Conservation (phyloP, 140 eudicot genomes). For the Erigeron philadelphicus region DNA sequence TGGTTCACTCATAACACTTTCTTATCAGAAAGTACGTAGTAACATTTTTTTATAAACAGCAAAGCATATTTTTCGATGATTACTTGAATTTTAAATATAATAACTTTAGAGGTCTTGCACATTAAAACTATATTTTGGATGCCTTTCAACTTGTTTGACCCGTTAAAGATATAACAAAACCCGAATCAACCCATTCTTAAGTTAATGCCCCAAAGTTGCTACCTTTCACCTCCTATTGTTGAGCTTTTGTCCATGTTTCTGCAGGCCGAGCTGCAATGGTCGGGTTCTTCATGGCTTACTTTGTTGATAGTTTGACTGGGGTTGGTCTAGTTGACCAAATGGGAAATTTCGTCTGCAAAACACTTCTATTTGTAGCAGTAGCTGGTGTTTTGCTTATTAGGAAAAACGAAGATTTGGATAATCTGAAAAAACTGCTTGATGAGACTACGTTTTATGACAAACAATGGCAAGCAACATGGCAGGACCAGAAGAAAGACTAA, state of each 20-base stretch:
- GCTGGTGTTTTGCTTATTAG: slow-evolving; percentile 73
- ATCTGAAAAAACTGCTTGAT: slow-evolving; percentile 68
- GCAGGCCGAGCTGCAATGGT: slow-evolving; percentile 99
- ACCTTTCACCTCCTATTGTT: neutral
- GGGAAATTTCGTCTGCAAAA: slow-evolving; percentile 98
- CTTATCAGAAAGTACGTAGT: no score
- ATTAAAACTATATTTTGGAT: neutral
- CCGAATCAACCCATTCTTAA: neutral
- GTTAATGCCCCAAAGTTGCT: neutral
- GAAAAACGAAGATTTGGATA: slow-evolving; percentile 88
- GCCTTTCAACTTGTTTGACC: neutral
- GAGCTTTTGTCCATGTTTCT: slow-evolving; percentile 5
- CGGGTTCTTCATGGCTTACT: slow-evolving; percentile 99
- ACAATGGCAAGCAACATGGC: slow-evolving; percentile 99
- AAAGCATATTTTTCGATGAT: neutral
- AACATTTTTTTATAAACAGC: no score
- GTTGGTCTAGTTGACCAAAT: slow-evolving; percentile 96
- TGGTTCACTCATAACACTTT: no score
- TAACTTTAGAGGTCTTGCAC: neutral
- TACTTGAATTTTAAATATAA: neutral
- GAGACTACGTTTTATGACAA: slow-evolving; percentile 93
- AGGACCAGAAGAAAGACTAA: slow-evolving; percentile 58
- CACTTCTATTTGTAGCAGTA: slow-evolving; percentile 86
- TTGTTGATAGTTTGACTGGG: slow-evolving; percentile 96
- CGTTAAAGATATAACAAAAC: neutral